phyloP scores from a whole-genome alignment of 768 basidiomycete species.

The Agrocybe chaxingu region DNA sequence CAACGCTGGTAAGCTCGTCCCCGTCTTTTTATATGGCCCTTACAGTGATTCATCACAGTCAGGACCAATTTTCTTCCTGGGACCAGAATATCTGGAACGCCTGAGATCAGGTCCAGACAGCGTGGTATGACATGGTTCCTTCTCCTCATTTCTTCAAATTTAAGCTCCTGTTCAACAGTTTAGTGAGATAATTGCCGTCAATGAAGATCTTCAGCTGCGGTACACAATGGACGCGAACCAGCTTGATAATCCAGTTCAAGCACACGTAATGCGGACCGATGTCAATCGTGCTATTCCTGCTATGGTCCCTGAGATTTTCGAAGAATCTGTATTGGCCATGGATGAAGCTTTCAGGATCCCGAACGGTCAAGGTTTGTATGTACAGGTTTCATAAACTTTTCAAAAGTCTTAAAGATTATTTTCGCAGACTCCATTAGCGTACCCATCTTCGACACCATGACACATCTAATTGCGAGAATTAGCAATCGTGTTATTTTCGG shows the following conservation, averaged over 20 bases:
- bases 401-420: not conserved
- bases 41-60: conserved; percentile 14
- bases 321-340: conserved; percentile 30
- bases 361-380: conserved; percentile 9
- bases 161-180: conserved; percentile 20
- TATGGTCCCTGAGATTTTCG: conserved; percentile 34
- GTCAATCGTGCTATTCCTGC: conserved; percentile 32
- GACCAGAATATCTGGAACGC: conserved; percentile 27
- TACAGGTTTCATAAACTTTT: not conserved
- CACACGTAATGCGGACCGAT: conserved; percentile 30
- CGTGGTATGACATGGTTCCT: conserved; percentile 19
- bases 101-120: conserved; percentile 30
- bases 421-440: conserved; percentile 19
- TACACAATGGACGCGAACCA: conserved; percentile 36
- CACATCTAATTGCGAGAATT: conserved; percentile 32
- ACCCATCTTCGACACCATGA: conserved; percentile 34
- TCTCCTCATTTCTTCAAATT: not conserved
- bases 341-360: conserved; percentile 22
- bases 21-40: not conserved
- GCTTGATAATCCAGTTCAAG: conserved; percentile 31
- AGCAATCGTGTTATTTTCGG: conserved; percentile 38
- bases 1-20: conserved; percentile 25
- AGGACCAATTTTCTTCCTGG: conserved; percentile 31
- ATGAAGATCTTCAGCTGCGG: conserved; percentile 32
- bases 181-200: conserved; percentile 30